phyloP scores from a whole-genome alignment of 495 filamentous ascomycete genomes.

The Aspergillus steynii region DNA sequence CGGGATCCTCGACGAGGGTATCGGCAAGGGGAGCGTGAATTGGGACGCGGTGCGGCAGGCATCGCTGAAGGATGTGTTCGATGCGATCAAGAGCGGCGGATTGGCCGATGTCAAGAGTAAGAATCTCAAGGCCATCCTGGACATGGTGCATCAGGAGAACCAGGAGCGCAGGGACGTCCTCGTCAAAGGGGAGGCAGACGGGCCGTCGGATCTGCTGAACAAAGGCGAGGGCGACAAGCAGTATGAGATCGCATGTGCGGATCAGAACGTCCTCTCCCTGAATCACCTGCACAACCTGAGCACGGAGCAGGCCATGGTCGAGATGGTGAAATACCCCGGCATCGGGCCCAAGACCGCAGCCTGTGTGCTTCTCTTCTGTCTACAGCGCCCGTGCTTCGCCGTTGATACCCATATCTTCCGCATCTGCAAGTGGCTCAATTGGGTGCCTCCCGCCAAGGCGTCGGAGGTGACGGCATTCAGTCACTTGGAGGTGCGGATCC shows the following conservation, averaged over 20 bases:
- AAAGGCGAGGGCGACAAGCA: constrained; percentile 42
- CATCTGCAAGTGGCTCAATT: constrained; percentile 80
- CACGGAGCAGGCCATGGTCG: constrained; percentile 68
- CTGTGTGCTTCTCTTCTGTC: constrained; percentile 80
- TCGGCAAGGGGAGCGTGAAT: constrained; percentile 76
- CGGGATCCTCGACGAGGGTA: constrained; percentile 59
- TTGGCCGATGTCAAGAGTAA: constrained; percentile 67
- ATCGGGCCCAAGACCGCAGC: constrained; percentile 91
- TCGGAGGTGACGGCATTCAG: constrained; percentile 70
- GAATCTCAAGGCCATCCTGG: constrained; percentile 78
- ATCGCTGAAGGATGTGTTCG: constrained; percentile 59
- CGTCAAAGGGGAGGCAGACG: constrained; percentile 18
- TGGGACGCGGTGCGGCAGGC: constrained; percentile 80
- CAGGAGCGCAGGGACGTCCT: constrained; percentile 46
- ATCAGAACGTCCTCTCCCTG: constrained; percentile 64
- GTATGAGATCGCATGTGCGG: constrained; percentile 52
- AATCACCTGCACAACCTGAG: constrained; percentile 72
- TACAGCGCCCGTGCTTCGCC: constrained; percentile 75
- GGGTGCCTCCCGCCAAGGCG: constrained; percentile 64
- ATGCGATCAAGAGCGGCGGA: constrained; percentile 74
- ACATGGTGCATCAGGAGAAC: constrained; percentile 75
- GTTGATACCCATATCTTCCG: constrained; percentile 86
- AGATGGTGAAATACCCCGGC: constrained; percentile 75
- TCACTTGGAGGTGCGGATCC: constrained; percentile 79
- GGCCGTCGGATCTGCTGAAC: constrained; percentile 3